phyloP scores from a whole-genome alignment of 2,329 filamentous ascomycete species.

The Pseudogymnoascus sp. region DNA sequence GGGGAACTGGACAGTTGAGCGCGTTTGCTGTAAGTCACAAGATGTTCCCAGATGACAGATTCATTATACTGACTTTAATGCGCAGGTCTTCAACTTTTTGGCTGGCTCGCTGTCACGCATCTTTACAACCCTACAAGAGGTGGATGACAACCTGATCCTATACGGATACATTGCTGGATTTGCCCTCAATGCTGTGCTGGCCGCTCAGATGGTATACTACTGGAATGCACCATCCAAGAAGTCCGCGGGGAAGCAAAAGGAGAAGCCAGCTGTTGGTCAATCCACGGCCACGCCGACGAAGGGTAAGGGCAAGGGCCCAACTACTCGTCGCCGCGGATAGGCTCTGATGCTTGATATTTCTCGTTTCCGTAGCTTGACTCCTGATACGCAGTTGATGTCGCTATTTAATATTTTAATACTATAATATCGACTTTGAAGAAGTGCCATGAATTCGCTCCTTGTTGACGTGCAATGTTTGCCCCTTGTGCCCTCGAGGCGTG shows the following conservation, averaged over 20 bases:
- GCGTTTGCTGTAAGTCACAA: slow-evolving; percentile 73
- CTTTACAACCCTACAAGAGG: slow-evolving; percentile 95
- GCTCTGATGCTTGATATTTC: not conserved
- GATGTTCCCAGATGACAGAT: not conserved
- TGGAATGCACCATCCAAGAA: slow-evolving; percentile 64
- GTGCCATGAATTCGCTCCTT: not conserved
- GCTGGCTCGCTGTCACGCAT: slow-evolving; percentile 85
- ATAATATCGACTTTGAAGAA: slow-evolving; percentile 6
- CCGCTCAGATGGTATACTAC: slow-evolving; percentile 88
- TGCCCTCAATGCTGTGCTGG: slow-evolving; percentile 77
- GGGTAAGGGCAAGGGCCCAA: slow-evolving; percentile 4
- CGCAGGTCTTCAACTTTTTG: slow-evolving; percentile 95
- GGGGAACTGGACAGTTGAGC: slow-evolving; percentile 88
- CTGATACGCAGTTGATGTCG: slow-evolving; percentile 7
- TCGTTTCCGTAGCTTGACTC: slow-evolving; percentile 1
- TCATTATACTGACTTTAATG: not conserved
- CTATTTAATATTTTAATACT: slow-evolving; percentile 9
- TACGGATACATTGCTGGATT: slow-evolving; percentile 93
- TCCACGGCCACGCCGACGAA: not conserved
- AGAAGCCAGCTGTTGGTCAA: not conserved
- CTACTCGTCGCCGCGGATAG: slow-evolving; percentile 9
- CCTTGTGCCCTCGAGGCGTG: too few species aligned
- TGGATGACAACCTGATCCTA: slow-evolving; percentile 91
- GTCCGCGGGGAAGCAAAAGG: slow-evolving; percentile 36
- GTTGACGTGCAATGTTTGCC: not conserved